A percentile compares a stretch with the other conserved stretches of the same genome.
phyloP scores from a whole-genome alignment of 805 yeast genomes.

The Pichia rugopelliculosa region DNA sequence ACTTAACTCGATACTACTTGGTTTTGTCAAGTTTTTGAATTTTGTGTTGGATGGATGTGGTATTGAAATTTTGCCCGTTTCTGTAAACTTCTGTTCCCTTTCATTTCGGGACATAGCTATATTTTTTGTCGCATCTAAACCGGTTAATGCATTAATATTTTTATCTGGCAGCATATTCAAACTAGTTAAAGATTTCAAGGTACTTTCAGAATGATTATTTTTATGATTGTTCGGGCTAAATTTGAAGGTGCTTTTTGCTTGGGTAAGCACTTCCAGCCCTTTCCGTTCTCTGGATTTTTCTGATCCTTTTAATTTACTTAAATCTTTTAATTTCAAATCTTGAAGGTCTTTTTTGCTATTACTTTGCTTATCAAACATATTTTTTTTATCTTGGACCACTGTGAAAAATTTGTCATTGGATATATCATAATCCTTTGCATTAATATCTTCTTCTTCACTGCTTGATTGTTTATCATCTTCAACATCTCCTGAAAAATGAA shows the following conservation, averaged over 20 bases:
- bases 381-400: no score
- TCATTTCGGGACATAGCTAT: slow-evolving; percentile 6
- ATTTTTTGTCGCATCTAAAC: slow-evolving; percentile 12
- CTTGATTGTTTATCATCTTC: slow-evolving; percentile 8
- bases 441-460: not conserved
- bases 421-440: not conserved
- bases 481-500: slow-evolving; percentile 16
- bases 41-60: slow-evolving; percentile 15
- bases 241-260: no score
- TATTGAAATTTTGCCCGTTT: slow-evolving; percentile 11
- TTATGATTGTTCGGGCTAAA: no score
- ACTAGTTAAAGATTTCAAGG: no score
- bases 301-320: not conserved
- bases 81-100: slow-evolving; percentile 11
- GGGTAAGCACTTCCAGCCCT: no score
- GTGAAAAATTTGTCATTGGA: not conserved
- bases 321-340: not conserved
- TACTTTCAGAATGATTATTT: no score
- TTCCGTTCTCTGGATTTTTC: no score
- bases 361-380: no score
- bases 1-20: slow-evolving; percentile 31
- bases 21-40: not conserved
- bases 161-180: not conserved
- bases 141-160: slow-evolving; percentile 16
- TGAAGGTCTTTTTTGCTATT: not conserved